phyloP scores from a whole-genome alignment of 768 basidiomycete species.

The Postia placenta region DNA sequence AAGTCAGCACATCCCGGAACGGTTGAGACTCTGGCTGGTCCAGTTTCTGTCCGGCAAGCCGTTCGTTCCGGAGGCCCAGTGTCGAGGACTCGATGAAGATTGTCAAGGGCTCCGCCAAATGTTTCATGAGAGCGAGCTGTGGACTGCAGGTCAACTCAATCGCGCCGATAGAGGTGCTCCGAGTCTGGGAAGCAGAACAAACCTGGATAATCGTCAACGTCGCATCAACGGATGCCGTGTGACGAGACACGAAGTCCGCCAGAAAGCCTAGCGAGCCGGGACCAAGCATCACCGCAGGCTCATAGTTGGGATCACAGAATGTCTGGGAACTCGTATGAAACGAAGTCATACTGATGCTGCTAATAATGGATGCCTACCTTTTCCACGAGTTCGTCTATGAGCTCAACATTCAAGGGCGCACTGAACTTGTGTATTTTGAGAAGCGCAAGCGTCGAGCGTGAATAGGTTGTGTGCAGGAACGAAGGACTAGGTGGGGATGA shows the following conservation, averaged over 20 bases:
- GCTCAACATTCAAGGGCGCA: conserved; percentile 39
- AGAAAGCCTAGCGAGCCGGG: conserved; percentile 50
- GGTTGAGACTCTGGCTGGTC: conserved; percentile 3
- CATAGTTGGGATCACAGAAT: conserved; percentile 59
- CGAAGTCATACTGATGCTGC: too few relatives aligned
- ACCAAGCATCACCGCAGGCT: conserved; percentile 57
- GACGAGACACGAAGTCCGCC: conserved; percentile 49
- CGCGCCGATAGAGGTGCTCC: too few relatives aligned
- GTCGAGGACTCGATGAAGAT: conserved; percentile 28
- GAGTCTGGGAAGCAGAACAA: too few relatives aligned
- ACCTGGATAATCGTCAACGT: conserved; percentile 60
- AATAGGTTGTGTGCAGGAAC: conserved; percentile 54
- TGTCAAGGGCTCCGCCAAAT: conserved; percentile 60
- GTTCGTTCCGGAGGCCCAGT: conserved; percentile 1
- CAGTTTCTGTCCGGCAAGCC: conserved; percentile 8
- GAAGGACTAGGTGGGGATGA: conserved; percentile 43
- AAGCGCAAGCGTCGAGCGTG: conserved; percentile 51
- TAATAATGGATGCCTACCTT: conserved; percentile 46
- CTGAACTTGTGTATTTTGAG: conserved; percentile 48
- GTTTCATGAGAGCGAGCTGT: conserved; percentile 63
- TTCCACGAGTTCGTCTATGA: conserved; percentile 49
- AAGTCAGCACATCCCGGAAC: not conserved
- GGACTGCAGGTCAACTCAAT: too few relatives aligned
- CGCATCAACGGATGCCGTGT: conserved; percentile 51
- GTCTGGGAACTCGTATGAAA: conserved; percentile 29